Percentiles rank a stretch among this genome's conserved stretches.
phyloP scores from a whole-genome alignment of 352 stramenopile species.

The Globisporangium ultimum region DNA sequence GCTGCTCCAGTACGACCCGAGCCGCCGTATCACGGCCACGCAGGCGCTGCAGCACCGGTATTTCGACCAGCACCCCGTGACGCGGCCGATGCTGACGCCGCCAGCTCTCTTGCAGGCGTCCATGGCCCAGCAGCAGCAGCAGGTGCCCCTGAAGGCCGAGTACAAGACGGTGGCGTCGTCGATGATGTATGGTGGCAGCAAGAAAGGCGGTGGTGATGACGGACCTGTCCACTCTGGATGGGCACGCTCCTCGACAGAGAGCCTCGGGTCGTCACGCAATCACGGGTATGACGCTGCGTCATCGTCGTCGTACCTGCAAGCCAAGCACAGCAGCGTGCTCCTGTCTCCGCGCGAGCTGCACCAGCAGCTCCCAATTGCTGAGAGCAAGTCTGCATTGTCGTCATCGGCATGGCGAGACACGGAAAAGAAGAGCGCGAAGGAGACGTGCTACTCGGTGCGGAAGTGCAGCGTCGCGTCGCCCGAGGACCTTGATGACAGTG shows the following conservation, averaged over 20 bases:
- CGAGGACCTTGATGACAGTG: constrained; percentile 27
- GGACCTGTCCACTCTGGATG: neutral
- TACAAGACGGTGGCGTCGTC: constrained; percentile 13
- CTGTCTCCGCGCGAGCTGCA: too few relatives aligned
- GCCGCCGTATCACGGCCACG: constrained; percentile 76
- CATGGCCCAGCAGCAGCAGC: neutral
- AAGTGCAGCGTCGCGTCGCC: constrained; percentile 28
- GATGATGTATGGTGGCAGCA: neutral
- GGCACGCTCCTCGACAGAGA: constrained; percentile 3
- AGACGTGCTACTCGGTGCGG: constrained; percentile 21
- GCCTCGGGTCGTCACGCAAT: constrained; percentile 12
- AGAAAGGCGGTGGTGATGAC: constrained; percentile 6
- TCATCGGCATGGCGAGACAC: neutral
- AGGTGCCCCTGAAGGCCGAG: constrained; percentile 26
- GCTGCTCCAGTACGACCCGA: constrained; percentile 91
- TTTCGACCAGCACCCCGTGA: constrained; percentile 69
- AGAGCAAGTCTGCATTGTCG: neutral
- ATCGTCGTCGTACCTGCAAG: neutral
- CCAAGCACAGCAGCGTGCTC: neutral
- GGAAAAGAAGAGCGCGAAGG: constrained; percentile 1
- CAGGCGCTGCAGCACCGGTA: constrained; percentile 94
- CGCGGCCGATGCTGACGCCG: constrained; percentile 32
- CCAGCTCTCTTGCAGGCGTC: neutral
- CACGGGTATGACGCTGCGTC: neutral
- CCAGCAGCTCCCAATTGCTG: neutral